Percentiles rank a stretch among this genome's conserved stretches.
phyloP scores from a whole-genome alignment of 768 basidiomycete genomes.

The Tulasnella sp. region DNA sequence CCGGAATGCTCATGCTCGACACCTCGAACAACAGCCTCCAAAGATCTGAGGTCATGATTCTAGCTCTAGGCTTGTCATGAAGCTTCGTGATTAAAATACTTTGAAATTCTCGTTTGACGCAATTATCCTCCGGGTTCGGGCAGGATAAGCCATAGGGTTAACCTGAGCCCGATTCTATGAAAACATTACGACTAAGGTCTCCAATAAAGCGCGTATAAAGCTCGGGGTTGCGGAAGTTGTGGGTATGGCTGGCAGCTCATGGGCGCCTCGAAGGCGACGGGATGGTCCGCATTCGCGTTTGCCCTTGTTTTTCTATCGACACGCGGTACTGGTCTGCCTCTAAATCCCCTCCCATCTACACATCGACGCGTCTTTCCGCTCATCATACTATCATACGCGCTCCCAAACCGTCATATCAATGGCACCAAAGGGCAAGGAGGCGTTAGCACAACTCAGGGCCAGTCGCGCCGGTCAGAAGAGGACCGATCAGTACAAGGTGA shows the following conservation, averaged over 20 bases:
- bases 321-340: not conserved
- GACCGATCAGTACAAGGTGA: conserved; percentile 17
- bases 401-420: not conserved
- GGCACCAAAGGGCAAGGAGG: conserved; percentile 1
- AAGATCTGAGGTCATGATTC: no score
- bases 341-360: not conserved
- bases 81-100: no score
- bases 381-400: not conserved
- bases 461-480: conserved; percentile 26
- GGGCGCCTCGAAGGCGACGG: not conserved
- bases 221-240: no score
- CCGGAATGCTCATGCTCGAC: no score
- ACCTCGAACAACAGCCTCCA: not conserved
- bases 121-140: no score
- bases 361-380: not conserved
- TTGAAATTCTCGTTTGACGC: no score
- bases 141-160: no score
- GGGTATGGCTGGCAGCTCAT: no score
- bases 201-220: no score
- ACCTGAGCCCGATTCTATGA: no score
- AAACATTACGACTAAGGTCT: no score
- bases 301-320: not conserved
- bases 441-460: conserved; percentile 18
- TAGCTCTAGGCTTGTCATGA: no score
- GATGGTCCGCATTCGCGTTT: not conserved